These are phyloP conservation scores for Apiotrichum domesticum DNA, from an alignment of 1,284 basidiomycete species.

Conservation along the genomic window DNA sequence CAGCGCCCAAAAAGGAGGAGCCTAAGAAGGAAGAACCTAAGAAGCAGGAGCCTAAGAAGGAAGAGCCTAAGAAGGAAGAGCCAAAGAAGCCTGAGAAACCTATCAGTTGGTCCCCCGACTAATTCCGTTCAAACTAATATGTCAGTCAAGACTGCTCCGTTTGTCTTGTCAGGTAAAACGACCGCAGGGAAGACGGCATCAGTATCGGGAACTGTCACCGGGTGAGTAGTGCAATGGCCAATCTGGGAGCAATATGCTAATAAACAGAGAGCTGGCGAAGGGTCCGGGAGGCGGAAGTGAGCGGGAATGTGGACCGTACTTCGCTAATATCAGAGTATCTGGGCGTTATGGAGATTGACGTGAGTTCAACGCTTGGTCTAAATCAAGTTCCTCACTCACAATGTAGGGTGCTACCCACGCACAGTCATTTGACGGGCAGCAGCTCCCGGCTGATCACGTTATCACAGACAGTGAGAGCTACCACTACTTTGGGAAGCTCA, in stretches of 20 bases:
- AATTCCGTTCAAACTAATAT: background rate
- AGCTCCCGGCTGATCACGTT: slow-evolving; percentile 37
- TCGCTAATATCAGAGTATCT: slow-evolving; percentile 28
- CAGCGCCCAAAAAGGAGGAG: background rate
- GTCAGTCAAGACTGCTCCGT: slow-evolving; percentile 12
- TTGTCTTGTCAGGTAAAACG: slow-evolving; percentile 18
- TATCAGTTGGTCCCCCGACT: background rate
- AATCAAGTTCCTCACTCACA: too few species aligned
- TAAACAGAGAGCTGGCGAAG: slow-evolving; percentile 28
- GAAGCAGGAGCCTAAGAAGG: background rate
- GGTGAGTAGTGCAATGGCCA: slow-evolving; percentile 15
- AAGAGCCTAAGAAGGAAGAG: background rate
- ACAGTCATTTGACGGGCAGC: slow-evolving; percentile 32
- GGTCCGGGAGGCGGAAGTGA: slow-evolving; percentile 32
- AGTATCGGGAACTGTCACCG: background rate
- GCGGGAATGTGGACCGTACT: background rate
- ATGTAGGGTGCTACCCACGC: slow-evolving; percentile 28
- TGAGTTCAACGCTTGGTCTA: slow-evolving; percentile 6
- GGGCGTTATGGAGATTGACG: slow-evolving; percentile 33
- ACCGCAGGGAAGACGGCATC: background rate
- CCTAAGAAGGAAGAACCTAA: background rate
- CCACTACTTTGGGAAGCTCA: background rate
- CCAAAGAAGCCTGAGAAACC: background rate
- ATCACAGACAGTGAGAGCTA: slow-evolving; percentile 30
- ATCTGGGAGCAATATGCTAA: too few species aligned